A percentile compares a stretch with the other conserved stretches of the same genome.
phyloP scores from a whole-genome alignment of 2,329 filamentous ascomycete species.

The Aphanocladium album region DNA sequence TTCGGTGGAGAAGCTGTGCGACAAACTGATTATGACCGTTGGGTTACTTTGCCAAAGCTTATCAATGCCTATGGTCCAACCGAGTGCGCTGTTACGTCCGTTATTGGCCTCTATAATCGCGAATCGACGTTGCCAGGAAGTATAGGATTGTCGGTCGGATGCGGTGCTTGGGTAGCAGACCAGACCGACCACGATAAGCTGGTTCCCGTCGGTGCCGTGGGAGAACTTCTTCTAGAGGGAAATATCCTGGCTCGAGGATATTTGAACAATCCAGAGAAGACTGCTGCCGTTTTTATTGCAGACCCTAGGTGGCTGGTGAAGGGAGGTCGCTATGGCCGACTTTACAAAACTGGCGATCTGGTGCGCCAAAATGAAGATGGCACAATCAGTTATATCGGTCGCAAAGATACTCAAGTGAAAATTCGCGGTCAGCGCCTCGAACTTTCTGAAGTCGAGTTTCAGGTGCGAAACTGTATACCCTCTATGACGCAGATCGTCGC shows the following conservation, averaged over 20 bases:
- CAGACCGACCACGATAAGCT: slow-evolving; percentile 5
- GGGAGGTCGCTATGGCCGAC: slow-evolving; percentile 16
- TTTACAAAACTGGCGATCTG: slow-evolving; percentile 45
- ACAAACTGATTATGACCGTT: neutral
- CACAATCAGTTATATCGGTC: slow-evolving; percentile 39
- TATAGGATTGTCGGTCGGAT: neutral
- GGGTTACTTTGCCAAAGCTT: neutral
- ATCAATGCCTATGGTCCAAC: neutral
- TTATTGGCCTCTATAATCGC: neutral
- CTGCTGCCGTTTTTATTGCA: slow-evolving; percentile 20
- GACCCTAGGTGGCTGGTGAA: neutral
- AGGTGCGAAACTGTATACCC: neutral
- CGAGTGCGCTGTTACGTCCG: neutral
- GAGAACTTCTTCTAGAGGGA: slow-evolving; percentile 19
- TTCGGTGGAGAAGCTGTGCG: neutral
- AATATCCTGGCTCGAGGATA: slow-evolving; percentile 18
- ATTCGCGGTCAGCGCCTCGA: slow-evolving; percentile 50
- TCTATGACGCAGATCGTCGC: neutral
- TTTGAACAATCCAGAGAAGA: slow-evolving; percentile 14
- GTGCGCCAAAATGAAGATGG: slow-evolving; percentile 31
- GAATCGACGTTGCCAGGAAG: neutral
- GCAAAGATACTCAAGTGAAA: slow-evolving; percentile 52
- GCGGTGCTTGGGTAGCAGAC: neutral
- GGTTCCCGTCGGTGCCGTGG: slow-evolving; percentile 14
- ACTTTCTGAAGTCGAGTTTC: slow-evolving; percentile 25